Evolutionary conservation across 345 rosid species (phyloP).

Genomic region (Combretum micranthum): DNA sequence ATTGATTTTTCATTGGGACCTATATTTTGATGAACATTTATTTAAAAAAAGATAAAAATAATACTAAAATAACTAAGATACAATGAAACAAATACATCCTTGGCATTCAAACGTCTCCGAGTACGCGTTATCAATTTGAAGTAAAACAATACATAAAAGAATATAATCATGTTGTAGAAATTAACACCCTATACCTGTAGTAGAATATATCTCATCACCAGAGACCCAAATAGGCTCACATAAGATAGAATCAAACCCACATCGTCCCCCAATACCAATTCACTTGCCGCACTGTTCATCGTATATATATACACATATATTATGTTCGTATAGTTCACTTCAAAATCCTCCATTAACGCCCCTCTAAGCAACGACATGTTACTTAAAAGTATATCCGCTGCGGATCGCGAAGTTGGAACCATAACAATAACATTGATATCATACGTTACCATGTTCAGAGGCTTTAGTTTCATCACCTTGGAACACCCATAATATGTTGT

Average conservation of each 20-base stretch:
- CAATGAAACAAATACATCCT: too few relatives aligned
- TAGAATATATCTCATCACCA: conserved; percentile 20
- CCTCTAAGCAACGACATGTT: conserved; percentile 16
- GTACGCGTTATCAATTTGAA: too few relatives aligned
- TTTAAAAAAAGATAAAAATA: too few relatives aligned
- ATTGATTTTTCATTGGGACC: too few relatives aligned
- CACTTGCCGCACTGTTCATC: conserved; percentile 17
- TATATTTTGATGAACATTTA: too few relatives aligned
- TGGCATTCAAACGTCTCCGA: too few relatives aligned
- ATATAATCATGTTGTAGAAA: too few relatives aligned
- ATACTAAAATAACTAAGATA: too few relatives aligned
- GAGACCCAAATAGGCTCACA: conserved; percentile 23
- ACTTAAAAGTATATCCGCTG: not conserved
- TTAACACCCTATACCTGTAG: too few relatives aligned
- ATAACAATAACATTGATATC: not conserved
- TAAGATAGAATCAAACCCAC: conserved; percentile 27
- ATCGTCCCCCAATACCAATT: conserved; percentile 14
- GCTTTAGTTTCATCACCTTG: not conserved
- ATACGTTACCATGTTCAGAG: conserved; percentile 17
- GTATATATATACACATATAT: too few relatives aligned
- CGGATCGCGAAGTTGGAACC: conserved; percentile 10
- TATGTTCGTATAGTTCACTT: conserved; percentile 13
- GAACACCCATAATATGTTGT: conserved; percentile 23
- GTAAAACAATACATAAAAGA: too few relatives aligned
- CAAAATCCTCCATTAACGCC: conserved; percentile 31